Evolutionary conservation across 148 eudicot species (phyloP).

Genomic region (Euryodendron excelsum): DNA sequence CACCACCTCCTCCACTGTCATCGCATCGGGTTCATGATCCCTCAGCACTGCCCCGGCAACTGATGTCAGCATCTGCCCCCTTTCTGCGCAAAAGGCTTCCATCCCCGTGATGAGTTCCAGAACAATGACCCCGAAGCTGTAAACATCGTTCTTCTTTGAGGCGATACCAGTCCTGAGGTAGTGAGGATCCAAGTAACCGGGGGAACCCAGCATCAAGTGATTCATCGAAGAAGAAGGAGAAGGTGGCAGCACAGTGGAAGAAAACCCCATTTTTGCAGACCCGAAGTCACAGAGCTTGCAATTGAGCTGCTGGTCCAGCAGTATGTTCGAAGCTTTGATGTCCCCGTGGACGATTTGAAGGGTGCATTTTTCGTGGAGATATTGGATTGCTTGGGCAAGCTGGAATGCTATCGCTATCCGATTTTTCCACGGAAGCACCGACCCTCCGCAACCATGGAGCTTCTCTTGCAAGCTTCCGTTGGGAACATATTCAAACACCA

Average conservation of each 20-base stretch:
- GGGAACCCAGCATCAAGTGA: slow-evolving; percentile 66
- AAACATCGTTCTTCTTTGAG: slow-evolving; percentile 76
- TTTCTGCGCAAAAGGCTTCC: slow-evolving; percentile 50
- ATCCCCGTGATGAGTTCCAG: slow-evolving; percentile 72
- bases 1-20: slow-evolving; percentile 40
- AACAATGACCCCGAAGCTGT: slow-evolving; percentile 67
- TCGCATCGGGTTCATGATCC: background rate
- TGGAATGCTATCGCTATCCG: slow-evolving; percentile 66
- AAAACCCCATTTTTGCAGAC: slow-evolving; percentile 63
- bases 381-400: slow-evolving; percentile 52
- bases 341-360: slow-evolving; percentile 79
- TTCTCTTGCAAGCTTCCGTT: slow-evolving; percentile 71
- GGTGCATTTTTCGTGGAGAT: slow-evolving; percentile 61
- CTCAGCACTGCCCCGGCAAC: background rate
- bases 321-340: slow-evolving; percentile 78
- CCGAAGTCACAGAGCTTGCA: slow-evolving; percentile 82
- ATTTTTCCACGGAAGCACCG: slow-evolving; percentile 49
- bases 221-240: slow-evolving; percentile 34
- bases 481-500: slow-evolving; percentile 63
- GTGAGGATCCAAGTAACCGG: slow-evolving; percentile 81
- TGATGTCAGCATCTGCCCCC: slow-evolving; percentile 44
- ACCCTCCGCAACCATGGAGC: slow-evolving; percentile 33
- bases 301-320: slow-evolving; percentile 47
- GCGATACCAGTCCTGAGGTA: slow-evolving; percentile 70
- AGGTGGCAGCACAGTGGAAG: slow-evolving; percentile 41